Evolutionary conservation across 257 asterid species (phyloP), one percentile per base, ranked within the genome.

Genomic region (Coffea eugenioides): DNA sequence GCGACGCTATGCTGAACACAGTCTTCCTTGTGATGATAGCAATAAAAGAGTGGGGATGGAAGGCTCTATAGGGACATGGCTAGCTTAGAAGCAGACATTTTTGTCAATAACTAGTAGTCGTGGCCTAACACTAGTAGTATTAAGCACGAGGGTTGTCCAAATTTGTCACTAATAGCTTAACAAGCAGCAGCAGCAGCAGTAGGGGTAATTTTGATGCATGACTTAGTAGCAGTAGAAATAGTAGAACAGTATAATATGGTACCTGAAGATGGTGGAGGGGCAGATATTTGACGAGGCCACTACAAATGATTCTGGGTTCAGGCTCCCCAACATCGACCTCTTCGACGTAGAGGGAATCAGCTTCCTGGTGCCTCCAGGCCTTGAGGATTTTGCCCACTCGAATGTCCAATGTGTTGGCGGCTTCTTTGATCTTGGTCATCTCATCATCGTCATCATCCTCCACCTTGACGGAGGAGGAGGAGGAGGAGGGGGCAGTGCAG

Each of bases 271-370:
- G 90, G 56, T 92, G 79, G 65, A 95, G 84, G 59, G 98, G 95
- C 12, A 90, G 72, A 84, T 90, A 92, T 54, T 92, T 88, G 62
- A 92, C 99, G 43, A 95, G 95, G 81, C 99, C 98, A 67, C 99
- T 93, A 87, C 99, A 95, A 34, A 95, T 95, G 74, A 88, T 92
- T 83, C 99, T 85, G 4, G 97, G 97, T 83, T 95, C 92, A 15
- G 94, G 69, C 79, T 95, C 99, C 11, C 99, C 99, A 15, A 93
- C 92, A 68, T 95, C 99, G 43, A 95, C 98, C 89, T 95, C 97
- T 88, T 95, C 99, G 27, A 95, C 99, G 82, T 90, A 95, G 46
- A 95, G 95, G 8, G 99, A 91, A 88, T 95, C 98, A 25, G 99
- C 99, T 86, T 95, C 99, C 71, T 88, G 97, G 49, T 95, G 99